Evolutionary conservation across 1,284 basidiomycete species (phyloP), one percentile per base, ranked within the genome.

Genomic region (Ganoderma resinaceum): DNA sequence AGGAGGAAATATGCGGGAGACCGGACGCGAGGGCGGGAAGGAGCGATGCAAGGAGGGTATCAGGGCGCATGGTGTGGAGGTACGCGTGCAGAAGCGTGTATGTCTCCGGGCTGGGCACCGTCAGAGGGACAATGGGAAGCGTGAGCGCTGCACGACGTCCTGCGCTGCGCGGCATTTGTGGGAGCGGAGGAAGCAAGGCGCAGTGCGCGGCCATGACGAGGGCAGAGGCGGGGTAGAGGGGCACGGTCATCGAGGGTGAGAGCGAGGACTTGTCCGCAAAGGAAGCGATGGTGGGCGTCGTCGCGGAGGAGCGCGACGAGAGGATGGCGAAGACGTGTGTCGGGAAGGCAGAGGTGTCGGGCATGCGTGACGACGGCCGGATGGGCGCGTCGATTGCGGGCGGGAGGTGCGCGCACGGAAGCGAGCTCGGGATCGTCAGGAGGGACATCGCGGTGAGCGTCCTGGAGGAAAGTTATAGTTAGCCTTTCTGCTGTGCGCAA

Each of bases 41-140:
- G 57, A 93, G 87, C 0, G 86, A 80, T 0, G 77, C 74, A 59
- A 88, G 80, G 31, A 91, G 82, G 33, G 79, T 74, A 61, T 84
- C 84, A 18, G 87, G 78, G 67, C 86, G 85, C 78, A 89, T 89
- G 16, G 85, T 85, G 79, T 93, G 91, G 74, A 93, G 83, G 81
- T 86, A 93, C 8, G 82, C 76, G 79, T 89, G 87, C 58, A 93
- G 81, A 64, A 90, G 80, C 26, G 86, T 78, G 80, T 92, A 93
- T 1, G 91, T 89, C 4, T 85, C 84, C 0, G 90, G 88, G 38
- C 88, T 89, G 2, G 91, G 91, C 18, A 93, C 83, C 3, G 87
- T 82, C 69, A 93, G 82, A 4, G 89, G 89, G 49, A 93, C 82
- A 55, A 93, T 82, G 58, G 91, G 91, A 14, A 93, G 81, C 31